These are phyloP conservation scores for Solanum boliviense DNA, from an alignment of 257 asterid species.

Conservation along the genomic window DNA sequence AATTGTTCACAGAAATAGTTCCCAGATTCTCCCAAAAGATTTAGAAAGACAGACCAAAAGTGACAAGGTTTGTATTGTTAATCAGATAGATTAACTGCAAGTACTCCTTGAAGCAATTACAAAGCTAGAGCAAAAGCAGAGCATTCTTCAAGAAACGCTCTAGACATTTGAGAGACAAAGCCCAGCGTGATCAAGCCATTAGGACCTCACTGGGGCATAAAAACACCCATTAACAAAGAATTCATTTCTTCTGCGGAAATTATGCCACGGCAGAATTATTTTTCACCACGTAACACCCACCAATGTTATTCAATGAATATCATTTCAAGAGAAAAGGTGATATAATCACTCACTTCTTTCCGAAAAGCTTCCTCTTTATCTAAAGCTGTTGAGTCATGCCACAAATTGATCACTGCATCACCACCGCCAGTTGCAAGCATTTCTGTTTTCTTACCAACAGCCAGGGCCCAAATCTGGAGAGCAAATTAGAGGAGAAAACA, in stretches of 20 bases:
- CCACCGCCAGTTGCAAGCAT: conserved; percentile 94
- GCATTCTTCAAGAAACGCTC: not conserved
- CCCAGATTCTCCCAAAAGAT: not conserved
- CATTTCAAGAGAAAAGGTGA: not conserved
- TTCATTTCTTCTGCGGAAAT: not conserved
- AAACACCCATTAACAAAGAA: not conserved
- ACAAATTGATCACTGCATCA: conserved; percentile 85
- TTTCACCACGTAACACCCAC: not conserved
- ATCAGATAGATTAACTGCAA: not conserved
- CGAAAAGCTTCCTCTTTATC: conserved; percentile 88
- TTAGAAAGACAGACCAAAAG: not conserved
- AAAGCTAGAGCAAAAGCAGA: not conserved
- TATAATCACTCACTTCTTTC: conserved; percentile 58
- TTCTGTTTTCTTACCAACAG: conserved; percentile 85
- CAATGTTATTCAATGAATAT: not conserved
- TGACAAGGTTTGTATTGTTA: not conserved
- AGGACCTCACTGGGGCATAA: not conserved
- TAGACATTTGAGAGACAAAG: not conserved
- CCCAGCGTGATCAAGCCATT: not conserved
- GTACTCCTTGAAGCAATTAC: not conserved
- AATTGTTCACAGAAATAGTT: not conserved
- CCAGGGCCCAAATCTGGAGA: conserved; percentile 89
- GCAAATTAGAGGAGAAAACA: not conserved
- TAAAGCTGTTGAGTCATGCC: conserved; percentile 91
- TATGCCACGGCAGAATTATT: not conserved